Evolutionary conservation across 345 rosid species (phyloP).

Genomic region (Cardiospermum halicacabum): DNA sequence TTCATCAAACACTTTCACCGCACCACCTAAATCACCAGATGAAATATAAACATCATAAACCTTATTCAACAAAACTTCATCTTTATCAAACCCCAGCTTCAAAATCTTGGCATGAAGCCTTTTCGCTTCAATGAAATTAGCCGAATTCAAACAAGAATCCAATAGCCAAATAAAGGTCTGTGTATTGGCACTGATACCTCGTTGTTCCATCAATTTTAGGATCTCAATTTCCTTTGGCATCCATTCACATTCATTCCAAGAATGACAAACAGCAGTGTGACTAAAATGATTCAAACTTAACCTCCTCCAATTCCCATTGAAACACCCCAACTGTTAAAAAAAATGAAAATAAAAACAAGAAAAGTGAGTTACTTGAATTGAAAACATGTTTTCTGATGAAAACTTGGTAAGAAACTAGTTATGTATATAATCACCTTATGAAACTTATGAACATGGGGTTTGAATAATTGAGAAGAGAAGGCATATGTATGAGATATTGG

Average conservation of each 20-base stretch:
- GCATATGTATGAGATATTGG: conserved; percentile 27
- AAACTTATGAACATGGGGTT: conserved; percentile 8
- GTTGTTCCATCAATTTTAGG: conserved; percentile 31
- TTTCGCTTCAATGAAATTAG: conserved; percentile 38
- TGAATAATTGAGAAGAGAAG: conserved; percentile 22
- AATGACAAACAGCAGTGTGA: conserved; percentile 21
- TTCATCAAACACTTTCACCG: conserved; percentile 55
- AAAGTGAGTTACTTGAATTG: background rate
- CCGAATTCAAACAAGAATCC: conserved; percentile 39
- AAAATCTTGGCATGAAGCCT: conserved; percentile 59
- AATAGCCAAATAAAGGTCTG: conserved; percentile 58
- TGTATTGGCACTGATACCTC: conserved; percentile 40
- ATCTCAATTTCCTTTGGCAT: conserved; percentile 23
- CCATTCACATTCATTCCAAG: conserved; percentile 31
- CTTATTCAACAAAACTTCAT: conserved; percentile 36
- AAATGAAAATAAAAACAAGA: background rate
- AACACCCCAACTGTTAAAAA: conserved; percentile 20
- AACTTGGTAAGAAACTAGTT: background rate
- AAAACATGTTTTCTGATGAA: background rate
- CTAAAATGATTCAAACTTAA: conserved; percentile 21
- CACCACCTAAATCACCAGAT: conserved; percentile 39
- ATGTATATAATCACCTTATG: conserved; percentile 24
- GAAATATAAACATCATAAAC: conserved; percentile 43
- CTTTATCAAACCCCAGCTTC: conserved; percentile 47
- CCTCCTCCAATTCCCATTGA: conserved; percentile 26